Base-by-base conservation (phyloP, 2,329 filamentous ascomycete genomes). In the Macrophomina tecta region DNA sequence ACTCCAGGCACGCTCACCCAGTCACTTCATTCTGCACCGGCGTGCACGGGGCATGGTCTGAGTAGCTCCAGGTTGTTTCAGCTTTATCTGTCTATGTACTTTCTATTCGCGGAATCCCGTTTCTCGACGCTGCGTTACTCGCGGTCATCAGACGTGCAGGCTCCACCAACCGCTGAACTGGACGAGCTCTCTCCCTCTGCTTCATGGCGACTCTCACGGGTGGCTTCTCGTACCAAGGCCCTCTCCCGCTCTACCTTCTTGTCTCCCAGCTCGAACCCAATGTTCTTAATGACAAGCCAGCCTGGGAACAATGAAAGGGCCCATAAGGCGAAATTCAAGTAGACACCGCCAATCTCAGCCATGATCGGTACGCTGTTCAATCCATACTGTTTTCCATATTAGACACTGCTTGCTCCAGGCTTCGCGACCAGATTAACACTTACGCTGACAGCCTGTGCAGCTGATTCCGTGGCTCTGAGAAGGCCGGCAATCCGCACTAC, bases 291-390 rank as follows among this genome's bases (percentile, higher is more conserved):
- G 0, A 92, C 86, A 16, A 90, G 70, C 90, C 90, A 93, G 0
- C 87, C 89, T 0, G 90, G 90, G 2, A 83, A 70, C 11, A 92
- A 79, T 0, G 89, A 83, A 0, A 90, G 70, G 0, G 80, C 89
- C 89, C 89, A 92, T 0, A 92, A 79, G 0, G 80, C 85, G 73
- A 92, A 91, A 72, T 92, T 92, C 71, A 91, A 79, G 73, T 92
- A 92, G 0, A 91, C 83, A 16, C 83, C 87, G 2, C 89, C 90
- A 2, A 91, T 83, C 60, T 88, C 80, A 1, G 85, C 89, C 74
- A 92, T 89, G 5, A 91, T 74, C 0, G 81, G 78, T 9, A 91
- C 70, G 2, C 87, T 89, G 8, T 85, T 86, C 0, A 92, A 76
- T 0, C 90, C 90, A 68, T 92, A 93, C 64, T 66, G 28, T 36